These are phyloP conservation scores for Paralagenidium karlingii DNA, from an alignment of 352 stramenopile species.

Conservation along the genomic window DNA sequence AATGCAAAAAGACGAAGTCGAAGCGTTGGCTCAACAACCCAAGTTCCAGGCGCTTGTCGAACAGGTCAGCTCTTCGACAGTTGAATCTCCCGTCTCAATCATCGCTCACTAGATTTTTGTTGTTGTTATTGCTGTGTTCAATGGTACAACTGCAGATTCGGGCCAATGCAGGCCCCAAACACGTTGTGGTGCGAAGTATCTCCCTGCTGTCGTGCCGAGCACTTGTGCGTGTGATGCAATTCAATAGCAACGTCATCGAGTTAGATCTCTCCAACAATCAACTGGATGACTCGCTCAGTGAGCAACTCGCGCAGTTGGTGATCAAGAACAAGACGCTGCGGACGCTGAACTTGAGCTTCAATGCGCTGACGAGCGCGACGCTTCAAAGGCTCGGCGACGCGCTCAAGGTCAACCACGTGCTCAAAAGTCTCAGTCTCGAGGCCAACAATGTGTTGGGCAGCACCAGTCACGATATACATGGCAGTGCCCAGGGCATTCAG, in stretches of 20 bases:
- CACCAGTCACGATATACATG: no score
- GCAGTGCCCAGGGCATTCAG: slow-evolving; percentile 13
- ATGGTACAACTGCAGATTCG: slow-evolving; percentile 16
- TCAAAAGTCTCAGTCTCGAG: slow-evolving; percentile 43
- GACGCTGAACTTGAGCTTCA: slow-evolving; percentile 41
- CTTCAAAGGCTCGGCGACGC: slow-evolving; percentile 21
- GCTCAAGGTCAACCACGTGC: slow-evolving; percentile 24
- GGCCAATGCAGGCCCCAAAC: slow-evolving; percentile 25
- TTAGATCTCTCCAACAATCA: slow-evolving; percentile 52
- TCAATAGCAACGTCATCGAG: slow-evolving; percentile 35
- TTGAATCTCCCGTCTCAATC: no score
- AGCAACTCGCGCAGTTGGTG: slow-evolving; percentile 36
- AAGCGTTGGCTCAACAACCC: slow-evolving; percentile 23
- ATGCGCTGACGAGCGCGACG: slow-evolving; percentile 24
- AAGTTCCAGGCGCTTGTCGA: slow-evolving; percentile 32
- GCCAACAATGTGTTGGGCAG: slow-evolving; percentile 34
- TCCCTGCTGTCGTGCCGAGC: slow-evolving; percentile 39
- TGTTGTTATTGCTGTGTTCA: not conserved
- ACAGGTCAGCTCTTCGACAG: slow-evolving; percentile 8
- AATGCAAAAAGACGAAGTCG: slow-evolving; percentile 19
- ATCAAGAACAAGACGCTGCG: slow-evolving; percentile 32
- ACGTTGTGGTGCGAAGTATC: slow-evolving; percentile 30
- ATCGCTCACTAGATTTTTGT: not conserved
- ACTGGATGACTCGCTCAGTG: slow-evolving; percentile 24
- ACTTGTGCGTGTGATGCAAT: slow-evolving; percentile 35